Conservation (phyloP, 1,284 basidiomycete species). For the Anthracocystis setariae region DNA sequence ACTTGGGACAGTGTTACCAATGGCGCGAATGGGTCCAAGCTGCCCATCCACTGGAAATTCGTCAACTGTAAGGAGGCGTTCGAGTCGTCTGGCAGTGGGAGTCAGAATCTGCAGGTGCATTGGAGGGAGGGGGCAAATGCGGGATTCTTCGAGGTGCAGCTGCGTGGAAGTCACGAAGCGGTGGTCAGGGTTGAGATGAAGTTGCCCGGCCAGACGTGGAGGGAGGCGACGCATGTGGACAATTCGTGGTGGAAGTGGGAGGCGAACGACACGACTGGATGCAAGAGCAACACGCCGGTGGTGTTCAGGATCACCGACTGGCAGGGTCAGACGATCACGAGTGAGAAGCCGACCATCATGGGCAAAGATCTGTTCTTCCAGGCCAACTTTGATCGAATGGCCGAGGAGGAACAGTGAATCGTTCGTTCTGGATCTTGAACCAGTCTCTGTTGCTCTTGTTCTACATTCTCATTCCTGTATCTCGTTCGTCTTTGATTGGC, state of each 20-base stretch:
- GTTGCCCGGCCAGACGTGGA: slow-evolving; percentile 7
- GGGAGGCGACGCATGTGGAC: slow-evolving; percentile 16
- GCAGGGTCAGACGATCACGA: slow-evolving; percentile 43
- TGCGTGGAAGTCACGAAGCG: slow-evolving; percentile 32
- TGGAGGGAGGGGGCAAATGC: slow-evolving; percentile 28
- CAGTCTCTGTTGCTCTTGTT: too few relatives aligned
- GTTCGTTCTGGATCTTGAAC: too few relatives aligned
- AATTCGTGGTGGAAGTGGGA: slow-evolving; percentile 32
- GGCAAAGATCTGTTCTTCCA: slow-evolving; percentile 24
- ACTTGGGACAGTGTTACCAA: slow-evolving; percentile 41
- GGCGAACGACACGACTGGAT: neutral
- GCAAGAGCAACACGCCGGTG: slow-evolving; percentile 3
- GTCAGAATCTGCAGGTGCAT: slow-evolving; percentile 26
- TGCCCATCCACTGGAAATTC: slow-evolving; percentile 41
- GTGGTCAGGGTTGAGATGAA: slow-evolving; percentile 41
- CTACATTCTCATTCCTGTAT: too few relatives aligned
- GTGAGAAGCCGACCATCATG: slow-evolving; percentile 23
- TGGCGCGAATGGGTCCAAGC: slow-evolving; percentile 19
- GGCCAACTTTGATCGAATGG: slow-evolving; percentile 33
- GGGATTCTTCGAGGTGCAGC: slow-evolving; percentile 41
- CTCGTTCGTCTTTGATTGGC: too few relatives aligned
- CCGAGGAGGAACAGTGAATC: too few relatives aligned
- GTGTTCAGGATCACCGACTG: slow-evolving; percentile 41
- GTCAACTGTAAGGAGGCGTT: slow-evolving; percentile 41
- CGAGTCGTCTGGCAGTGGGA: slow-evolving; percentile 14